These are phyloP conservation scores for Exophiala viscosa DNA, from an alignment of 2,329 filamentous ascomycete species.

Conservation along the genomic window DNA sequence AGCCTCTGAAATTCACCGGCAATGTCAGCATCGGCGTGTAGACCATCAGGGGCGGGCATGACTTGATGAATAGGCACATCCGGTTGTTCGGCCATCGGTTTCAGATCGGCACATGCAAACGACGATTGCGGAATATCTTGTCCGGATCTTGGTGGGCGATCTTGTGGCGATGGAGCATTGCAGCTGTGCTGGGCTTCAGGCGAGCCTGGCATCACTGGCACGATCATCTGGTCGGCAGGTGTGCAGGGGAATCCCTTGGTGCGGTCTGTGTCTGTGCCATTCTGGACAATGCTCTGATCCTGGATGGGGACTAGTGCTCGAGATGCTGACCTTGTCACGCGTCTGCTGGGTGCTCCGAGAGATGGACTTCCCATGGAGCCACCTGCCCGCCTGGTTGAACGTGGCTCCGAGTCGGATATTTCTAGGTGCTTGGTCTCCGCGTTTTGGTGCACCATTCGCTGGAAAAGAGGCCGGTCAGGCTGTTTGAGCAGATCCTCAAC, in stretches of 20 bases:
- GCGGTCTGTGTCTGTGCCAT: neutral
- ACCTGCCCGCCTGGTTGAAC: neutral
- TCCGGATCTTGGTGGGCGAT: no score
- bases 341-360: conserved; percentile 1
- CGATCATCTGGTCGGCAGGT: conserved; percentile 19
- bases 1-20: neutral
- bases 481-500: conserved; percentile 20
- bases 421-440: neutral
- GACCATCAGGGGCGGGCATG: neutral
- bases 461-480: conserved; percentile 3
- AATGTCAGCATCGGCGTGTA: neutral
- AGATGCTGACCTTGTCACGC: conserved; percentile 7
- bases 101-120: no score
- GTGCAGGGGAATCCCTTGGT: conserved; percentile 12
- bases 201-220: conserved; percentile 11
- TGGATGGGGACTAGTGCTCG: neutral
- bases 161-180: no score
- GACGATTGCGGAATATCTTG: no score
- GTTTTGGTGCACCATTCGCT: neutral
- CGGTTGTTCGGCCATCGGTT: no score
- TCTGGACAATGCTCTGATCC: neutral
- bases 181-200: neutral
- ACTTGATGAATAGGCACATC: no score
- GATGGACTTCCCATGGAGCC: neutral
- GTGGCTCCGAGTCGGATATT: conserved; percentile 8